Evolutionary conservation across 2,329 filamentous ascomycete species (phyloP).

Genomic region (Dactylonectria estremocensis): DNA sequence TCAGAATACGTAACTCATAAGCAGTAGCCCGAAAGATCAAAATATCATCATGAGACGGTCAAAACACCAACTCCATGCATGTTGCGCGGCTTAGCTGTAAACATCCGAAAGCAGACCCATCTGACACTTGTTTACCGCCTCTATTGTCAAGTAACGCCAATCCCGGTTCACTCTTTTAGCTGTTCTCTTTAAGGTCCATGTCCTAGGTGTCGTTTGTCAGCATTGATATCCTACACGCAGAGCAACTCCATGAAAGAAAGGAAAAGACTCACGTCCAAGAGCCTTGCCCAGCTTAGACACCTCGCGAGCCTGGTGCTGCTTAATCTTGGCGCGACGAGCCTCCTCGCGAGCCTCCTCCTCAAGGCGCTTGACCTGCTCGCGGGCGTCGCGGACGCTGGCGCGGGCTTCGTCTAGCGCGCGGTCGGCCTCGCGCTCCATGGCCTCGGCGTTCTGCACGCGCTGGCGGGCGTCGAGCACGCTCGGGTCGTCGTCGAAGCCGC

Average conservation of each 20-base stretch:
- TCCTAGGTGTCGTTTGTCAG: slow-evolving; percentile 25
- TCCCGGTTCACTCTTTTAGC: neutral
- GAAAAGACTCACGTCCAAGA: slow-evolving; percentile 73
- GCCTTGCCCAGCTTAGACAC: slow-evolving; percentile 78
- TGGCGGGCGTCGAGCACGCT: slow-evolving; percentile 74
- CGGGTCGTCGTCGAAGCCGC: slow-evolving; percentile 67
- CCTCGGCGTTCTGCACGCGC: slow-evolving; percentile 74
- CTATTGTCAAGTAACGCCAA: slow-evolving; percentile 17
- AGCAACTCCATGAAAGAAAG: neutral
- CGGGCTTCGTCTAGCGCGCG: slow-evolving; percentile 72
- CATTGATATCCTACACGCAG: slow-evolving; percentile 12
- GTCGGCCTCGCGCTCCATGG: slow-evolving; percentile 76
- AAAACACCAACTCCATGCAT: neutral
- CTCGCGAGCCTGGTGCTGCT: slow-evolving; percentile 75
- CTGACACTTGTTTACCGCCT: slow-evolving; percentile 12
- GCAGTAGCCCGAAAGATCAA: neutral
- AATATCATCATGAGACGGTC: neutral
- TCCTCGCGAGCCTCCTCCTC: slow-evolving; percentile 78
- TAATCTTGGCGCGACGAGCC: slow-evolving; percentile 76
- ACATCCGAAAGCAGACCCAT: slow-evolving; percentile 9
- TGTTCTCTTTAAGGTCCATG: slow-evolving; percentile 23
- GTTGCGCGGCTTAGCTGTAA: neutral
- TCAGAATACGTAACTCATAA: neutral
- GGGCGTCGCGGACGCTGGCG: slow-evolving; percentile 72
- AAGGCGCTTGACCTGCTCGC: slow-evolving; percentile 73